A percentile compares a stretch with the other conserved stretches of the same genome.
phyloP scores from a whole-genome alignment of 805 yeast species.

The Wickerhamomyces silvicola region DNA sequence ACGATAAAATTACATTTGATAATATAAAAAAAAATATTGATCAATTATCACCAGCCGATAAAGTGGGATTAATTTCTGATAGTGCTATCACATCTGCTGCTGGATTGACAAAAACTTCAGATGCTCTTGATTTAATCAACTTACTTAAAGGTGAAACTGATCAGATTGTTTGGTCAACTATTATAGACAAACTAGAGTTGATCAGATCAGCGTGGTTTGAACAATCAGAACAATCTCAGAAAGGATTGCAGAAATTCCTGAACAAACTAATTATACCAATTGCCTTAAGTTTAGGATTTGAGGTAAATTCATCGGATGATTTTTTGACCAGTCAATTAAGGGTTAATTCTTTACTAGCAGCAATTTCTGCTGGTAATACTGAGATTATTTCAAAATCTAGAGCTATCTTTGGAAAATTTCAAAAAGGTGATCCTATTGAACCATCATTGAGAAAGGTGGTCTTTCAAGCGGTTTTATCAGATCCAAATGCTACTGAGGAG shows the following conservation, averaged over 20 bases:
- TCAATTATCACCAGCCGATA: constrained; percentile 60
- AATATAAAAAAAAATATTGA: constrained; percentile 52
- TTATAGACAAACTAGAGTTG: constrained; percentile 37
- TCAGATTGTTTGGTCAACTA: constrained; percentile 60
- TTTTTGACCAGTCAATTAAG: constrained; percentile 62
- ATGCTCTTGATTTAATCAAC: constrained; percentile 49
- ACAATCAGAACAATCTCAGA: constrained; percentile 38
- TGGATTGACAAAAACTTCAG: constrained; percentile 57
- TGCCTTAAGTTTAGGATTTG: constrained; percentile 55
- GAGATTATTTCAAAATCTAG: constrained; percentile 38
- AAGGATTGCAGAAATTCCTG: constrained; percentile 43
- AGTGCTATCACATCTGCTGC: constrained; percentile 61
- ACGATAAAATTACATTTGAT: constrained; percentile 55
- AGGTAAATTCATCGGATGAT: constrained; percentile 43
- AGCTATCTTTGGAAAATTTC: constrained; percentile 42
- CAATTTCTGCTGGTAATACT: constrained; percentile 45
- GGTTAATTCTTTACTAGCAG: constrained; percentile 51
- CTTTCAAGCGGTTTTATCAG: constrained; percentile 57
- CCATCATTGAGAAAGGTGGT: constrained; percentile 66
- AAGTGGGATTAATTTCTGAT: constrained; percentile 72
- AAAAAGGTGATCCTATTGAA: constrained; percentile 55
- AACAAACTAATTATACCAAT: constrained; percentile 49
- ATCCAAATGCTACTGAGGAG: constrained; percentile 52
- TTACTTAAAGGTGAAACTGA: constrained; percentile 53
- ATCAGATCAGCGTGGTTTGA: constrained; percentile 48